Conservation (phyloP, 495 filamentous ascomycete species). For the Rusavskia elegans region DNA sequence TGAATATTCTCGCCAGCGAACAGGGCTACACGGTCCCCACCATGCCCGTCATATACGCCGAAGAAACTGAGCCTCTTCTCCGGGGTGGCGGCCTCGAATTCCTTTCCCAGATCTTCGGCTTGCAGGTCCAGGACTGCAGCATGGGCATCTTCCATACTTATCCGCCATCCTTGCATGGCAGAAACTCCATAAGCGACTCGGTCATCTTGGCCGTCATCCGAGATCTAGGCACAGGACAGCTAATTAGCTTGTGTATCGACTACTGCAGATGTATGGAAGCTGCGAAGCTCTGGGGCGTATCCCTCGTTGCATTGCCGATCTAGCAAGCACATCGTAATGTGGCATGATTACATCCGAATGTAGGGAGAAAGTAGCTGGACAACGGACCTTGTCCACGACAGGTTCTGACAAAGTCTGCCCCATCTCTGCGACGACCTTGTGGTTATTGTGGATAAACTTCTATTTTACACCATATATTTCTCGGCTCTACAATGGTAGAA, state of each 20-base stretch:
- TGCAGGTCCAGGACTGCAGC: constrained; percentile 77
- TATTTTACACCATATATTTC: too few relatives aligned
- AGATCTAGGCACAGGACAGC: constrained; percentile 40
- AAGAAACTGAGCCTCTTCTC: constrained; percentile 82
- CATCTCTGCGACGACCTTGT: constrained; percentile 33
- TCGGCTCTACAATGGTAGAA: not conserved
- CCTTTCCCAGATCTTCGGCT: constrained; percentile 38
- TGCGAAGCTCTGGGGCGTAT: constrained; percentile 1
- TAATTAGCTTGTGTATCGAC: not conserved
- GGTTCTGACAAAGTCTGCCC: constrained; percentile 99
- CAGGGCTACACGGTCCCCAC: constrained; percentile 86
- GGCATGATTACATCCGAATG: not conserved
- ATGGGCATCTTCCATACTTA: constrained; percentile 98
- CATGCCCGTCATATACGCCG: constrained; percentile 95
- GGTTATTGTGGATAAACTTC: too few relatives aligned
- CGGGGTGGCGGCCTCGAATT: constrained; percentile 40
- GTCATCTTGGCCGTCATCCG: constrained; percentile 81
- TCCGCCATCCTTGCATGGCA: constrained; percentile 99
- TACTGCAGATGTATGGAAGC: not conserved
- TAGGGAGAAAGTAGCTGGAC: not conserved
- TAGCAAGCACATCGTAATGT: not conserved
- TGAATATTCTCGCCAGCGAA: constrained; percentile 89
- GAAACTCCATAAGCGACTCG: constrained; percentile 84
- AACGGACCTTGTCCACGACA: constrained; percentile 90
- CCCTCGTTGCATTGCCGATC: not conserved